Conservation (phyloP, 2,329 filamentous ascomycete genomes). For the Colletotrichum falcatum region DNA sequence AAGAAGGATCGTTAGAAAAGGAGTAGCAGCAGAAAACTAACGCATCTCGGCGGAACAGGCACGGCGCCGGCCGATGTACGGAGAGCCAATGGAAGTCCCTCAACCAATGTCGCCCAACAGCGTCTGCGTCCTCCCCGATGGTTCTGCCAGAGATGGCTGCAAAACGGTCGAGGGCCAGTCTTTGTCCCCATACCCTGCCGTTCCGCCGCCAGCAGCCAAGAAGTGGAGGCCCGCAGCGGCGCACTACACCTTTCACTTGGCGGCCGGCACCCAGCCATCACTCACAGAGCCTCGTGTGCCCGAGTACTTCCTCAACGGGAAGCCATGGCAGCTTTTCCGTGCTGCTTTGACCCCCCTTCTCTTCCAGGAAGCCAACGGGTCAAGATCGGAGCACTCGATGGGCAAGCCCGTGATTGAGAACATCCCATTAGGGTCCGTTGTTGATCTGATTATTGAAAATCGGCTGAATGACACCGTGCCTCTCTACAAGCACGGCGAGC, state of each 20-base stretch:
- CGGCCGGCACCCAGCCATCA: slow-evolving; percentile 21
- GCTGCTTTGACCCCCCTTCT: slow-evolving; percentile 41
- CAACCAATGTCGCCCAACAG: slow-evolving; percentile 11
- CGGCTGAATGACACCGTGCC: slow-evolving; percentile 31
- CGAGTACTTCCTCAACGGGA: slow-evolving; percentile 36
- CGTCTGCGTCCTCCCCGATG: slow-evolving; percentile 41
- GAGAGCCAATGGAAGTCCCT: slow-evolving; percentile 41
- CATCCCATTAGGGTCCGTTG: slow-evolving; percentile 36
- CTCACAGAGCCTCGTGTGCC: slow-evolving; percentile 23
- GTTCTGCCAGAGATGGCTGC: slow-evolving; percentile 33
- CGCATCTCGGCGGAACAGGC: background rate
- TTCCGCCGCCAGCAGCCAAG: slow-evolving; percentile 26
- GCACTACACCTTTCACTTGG: slow-evolving; percentile 24
- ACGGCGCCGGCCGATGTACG: slow-evolving; percentile 36
- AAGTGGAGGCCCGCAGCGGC: slow-evolving; percentile 38
- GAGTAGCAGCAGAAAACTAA: background rate
- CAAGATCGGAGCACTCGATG: background rate
- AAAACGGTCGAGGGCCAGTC: slow-evolving; percentile 27
- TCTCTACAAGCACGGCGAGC: slow-evolving; percentile 44
- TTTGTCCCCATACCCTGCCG: slow-evolving; percentile 34
- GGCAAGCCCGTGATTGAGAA: slow-evolving; percentile 28
- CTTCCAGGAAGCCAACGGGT: slow-evolving; percentile 23
- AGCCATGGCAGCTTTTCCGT: slow-evolving; percentile 35
- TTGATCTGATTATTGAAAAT: slow-evolving; percentile 38
- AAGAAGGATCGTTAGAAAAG: background rate